Evolutionary conservation across 805 yeast genomes (phyloP).

Genomic region (Metschnikowia sp.): DNA sequence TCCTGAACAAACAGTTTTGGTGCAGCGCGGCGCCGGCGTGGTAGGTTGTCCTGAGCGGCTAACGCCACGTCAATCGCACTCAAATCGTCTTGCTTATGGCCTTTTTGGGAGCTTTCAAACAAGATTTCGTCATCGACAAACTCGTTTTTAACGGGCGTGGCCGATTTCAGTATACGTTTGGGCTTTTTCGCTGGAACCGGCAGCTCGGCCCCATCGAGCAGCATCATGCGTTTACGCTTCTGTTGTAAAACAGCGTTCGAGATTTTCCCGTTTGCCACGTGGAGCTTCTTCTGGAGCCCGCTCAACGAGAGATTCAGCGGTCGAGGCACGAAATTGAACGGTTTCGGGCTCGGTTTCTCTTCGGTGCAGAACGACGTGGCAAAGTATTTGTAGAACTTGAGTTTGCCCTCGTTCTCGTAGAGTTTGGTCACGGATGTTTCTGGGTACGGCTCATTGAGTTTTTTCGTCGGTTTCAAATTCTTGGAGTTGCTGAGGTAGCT

Average conservation of each 20-base stretch:
- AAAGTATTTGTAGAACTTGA: slow-evolving; percentile 63
- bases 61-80: slow-evolving; percentile 5
- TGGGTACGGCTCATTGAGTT: slow-evolving; percentile 27
- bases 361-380: slow-evolving; percentile 18
- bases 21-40: slow-evolving; percentile 6
- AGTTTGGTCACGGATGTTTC: slow-evolving; percentile 48
- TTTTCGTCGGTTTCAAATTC: slow-evolving; percentile 24
- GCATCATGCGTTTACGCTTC: slow-evolving; percentile 15
- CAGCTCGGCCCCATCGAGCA: background rate
- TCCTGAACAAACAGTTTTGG: slow-evolving; percentile 7
- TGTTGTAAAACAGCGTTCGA: slow-evolving; percentile 20
- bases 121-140: slow-evolving; percentile 1
- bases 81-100: background rate
- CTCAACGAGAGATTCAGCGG: slow-evolving; percentile 10
- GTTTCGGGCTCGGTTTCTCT: slow-evolving; percentile 10
- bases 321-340: slow-evolving; percentile 7
- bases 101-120: background rate
- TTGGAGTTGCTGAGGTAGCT: slow-evolving; percentile 33
- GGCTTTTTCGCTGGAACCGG: background rate
- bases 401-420: slow-evolving; percentile 70
- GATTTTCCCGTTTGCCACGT: slow-evolving; percentile 23
- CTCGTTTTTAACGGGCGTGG: background rate
- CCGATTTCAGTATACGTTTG: background rate
- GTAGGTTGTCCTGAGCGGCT: background rate
- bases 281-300: slow-evolving; percentile 17